A percentile compares a stretch with the other conserved stretches of the same genome.
Conservation (phyloP, 75 land plant genomes). For the Cryptomeria japonica region DNA sequence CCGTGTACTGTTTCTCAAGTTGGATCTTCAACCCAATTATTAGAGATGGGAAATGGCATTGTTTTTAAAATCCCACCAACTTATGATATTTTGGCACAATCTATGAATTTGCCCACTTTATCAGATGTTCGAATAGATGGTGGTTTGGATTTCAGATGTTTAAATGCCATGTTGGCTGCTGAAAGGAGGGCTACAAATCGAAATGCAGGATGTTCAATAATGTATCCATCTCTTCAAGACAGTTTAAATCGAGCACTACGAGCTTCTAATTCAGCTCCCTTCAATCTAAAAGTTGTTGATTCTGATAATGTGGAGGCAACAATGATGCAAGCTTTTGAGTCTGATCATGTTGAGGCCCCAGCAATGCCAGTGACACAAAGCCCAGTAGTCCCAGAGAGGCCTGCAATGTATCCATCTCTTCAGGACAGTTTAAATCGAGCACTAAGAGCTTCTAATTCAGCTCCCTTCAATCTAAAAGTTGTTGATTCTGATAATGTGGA, state of each 20-base stretch:
- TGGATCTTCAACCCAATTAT: background rate
- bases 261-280: conserved; percentile 36
- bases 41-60: conserved; percentile 85
- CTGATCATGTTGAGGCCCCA: no score
- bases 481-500: conserved; percentile 21
- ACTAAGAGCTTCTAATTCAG: conserved; percentile 27
- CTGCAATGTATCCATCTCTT: conserved; percentile 42
- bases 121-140: conserved; percentile 66
- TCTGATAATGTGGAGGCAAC: background rate
- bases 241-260: conserved; percentile 33
- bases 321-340: background rate
- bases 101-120: conserved; percentile 60
- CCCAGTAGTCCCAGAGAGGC: background rate
- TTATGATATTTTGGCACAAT: conserved; percentile 69
- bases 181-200: conserved; percentile 29
- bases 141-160: conserved; percentile 50
- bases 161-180: conserved; percentile 61
- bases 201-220: background rate
- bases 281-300: conserved; percentile 50
- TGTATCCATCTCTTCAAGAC: conserved; percentile 58
- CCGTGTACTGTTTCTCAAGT: background rate
- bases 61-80: conserved; percentile 62
- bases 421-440: conserved; percentile 43
- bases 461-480: conserved; percentile 46
- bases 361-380: no score